phyloP scores from a whole-genome alignment of 257 asterid species.

The Solanum appendiculatum region DNA sequence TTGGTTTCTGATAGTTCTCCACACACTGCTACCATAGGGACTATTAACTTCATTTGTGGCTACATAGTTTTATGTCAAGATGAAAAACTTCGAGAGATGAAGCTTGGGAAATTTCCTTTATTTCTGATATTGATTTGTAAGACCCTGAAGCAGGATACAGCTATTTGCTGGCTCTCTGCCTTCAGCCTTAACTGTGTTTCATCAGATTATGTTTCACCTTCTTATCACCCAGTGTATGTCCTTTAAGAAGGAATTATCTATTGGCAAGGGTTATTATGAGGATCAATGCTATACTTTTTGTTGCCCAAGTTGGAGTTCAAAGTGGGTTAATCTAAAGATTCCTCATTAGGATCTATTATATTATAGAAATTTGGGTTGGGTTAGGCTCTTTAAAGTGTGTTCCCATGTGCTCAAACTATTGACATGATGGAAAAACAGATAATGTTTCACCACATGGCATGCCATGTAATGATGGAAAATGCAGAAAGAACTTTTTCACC shows the following conservation, averaged over 20 bases:
- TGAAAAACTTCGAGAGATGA: not conserved
- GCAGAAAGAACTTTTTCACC: not conserved
- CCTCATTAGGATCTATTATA: not conserved
- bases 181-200: not conserved
- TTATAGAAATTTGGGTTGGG: not conserved
- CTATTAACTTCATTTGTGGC: too few relatives aligned
- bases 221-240: not conserved
- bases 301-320: not conserved
- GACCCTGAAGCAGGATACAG: not conserved
- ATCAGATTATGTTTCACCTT: not conserved
- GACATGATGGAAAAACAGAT: not conserved
- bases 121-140: not conserved
- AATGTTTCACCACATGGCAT: not conserved
- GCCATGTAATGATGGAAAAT: not conserved
- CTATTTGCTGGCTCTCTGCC: not conserved
- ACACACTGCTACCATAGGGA: too few relatives aligned
- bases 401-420: not conserved
- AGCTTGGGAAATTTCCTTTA: not conserved
- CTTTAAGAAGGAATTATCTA: not conserved
- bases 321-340: not conserved
- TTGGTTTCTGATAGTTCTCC: too few relatives aligned
- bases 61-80: not conserved
- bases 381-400: not conserved
- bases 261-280: not conserved
- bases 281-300: not conserved